Evolutionary conservation across 2,329 filamentous ascomycete species (phyloP).

Genomic region (Chalaropsis thielavioides): DNA sequence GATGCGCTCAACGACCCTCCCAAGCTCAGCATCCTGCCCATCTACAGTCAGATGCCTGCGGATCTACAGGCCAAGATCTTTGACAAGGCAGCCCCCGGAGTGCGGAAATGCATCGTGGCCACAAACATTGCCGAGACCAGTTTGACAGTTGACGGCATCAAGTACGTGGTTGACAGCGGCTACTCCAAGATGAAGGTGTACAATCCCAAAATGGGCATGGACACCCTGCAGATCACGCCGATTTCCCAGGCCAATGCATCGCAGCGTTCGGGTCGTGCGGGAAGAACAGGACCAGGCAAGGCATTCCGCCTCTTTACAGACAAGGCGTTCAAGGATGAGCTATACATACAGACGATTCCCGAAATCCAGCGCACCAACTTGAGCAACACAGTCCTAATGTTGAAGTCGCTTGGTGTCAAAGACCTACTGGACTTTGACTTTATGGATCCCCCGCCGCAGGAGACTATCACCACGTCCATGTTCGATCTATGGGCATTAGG

Average conservation of each 20-base stretch:
- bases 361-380: constrained; percentile 96
- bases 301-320: constrained; percentile 91
- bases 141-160: constrained; percentile 95
- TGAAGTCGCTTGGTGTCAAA: constrained; percentile 89
- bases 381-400: constrained; percentile 80
- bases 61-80: constrained; percentile 98
- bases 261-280: constrained; percentile 84
- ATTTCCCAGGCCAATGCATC: constrained; percentile 94
- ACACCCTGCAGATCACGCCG: constrained; percentile 92
- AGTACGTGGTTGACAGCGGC: constrained; percentile 94
- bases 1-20: constrained; percentile 86
- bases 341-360: constrained; percentile 93
- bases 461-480: constrained; percentile 91
- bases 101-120: constrained; percentile 92
- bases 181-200: constrained; percentile 98
- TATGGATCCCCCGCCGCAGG: constrained; percentile 96
- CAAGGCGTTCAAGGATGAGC: constrained; percentile 84
- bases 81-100: constrained; percentile 74
- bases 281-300: constrained; percentile 87
- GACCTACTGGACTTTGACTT: constrained; percentile 95
- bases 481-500: constrained; percentile 96
- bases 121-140: constrained; percentile 98
- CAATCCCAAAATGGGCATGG: constrained; percentile 98
- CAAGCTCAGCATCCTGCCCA: constrained; percentile 85
- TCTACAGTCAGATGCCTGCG: constrained; percentile 99